Percentiles rank a stretch among this genome's conserved stretches.
phyloP scores from a whole-genome alignment of 106 monocot genomes.

The Dendrobium huoshanense region DNA sequence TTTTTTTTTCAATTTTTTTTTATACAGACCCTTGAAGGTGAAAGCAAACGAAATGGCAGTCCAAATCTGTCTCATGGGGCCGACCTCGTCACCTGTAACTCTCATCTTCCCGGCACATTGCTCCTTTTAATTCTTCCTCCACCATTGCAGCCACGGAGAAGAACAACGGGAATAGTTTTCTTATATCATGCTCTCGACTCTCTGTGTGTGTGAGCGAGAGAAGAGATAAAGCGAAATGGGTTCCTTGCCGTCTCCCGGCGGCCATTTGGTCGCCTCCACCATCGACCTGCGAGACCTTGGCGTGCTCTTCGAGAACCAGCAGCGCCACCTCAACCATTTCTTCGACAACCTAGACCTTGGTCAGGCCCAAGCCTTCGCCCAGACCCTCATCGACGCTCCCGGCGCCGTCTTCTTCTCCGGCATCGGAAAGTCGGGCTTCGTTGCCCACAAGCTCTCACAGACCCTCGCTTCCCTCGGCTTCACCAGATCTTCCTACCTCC shows the following conservation, averaged over 20 bases:
- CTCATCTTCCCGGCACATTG: too few species aligned
- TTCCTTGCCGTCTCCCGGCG: background rate
- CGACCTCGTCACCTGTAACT: too few species aligned
- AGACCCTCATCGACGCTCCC: constrained; percentile 44
- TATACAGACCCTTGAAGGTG: too few species aligned
- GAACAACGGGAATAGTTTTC: too few species aligned
- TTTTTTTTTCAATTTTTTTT: too few species aligned
- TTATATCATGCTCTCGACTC: too few species aligned
- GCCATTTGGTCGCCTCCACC: background rate
- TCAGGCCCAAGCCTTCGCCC: constrained; percentile 47
- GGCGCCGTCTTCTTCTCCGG: constrained; percentile 74
- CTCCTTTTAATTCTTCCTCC: too few species aligned
- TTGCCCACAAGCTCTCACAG: constrained; percentile 66
- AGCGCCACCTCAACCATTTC: constrained; percentile 57
- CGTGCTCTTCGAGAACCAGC: constrained; percentile 54
- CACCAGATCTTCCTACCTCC: constrained; percentile 47
- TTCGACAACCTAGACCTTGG: constrained; percentile 58
- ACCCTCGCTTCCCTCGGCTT: constrained; percentile 80
- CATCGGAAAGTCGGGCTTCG: constrained; percentile 78
- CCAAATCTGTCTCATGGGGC: too few species aligned
- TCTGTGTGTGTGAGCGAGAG: too few species aligned
- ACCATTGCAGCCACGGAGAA: too few species aligned
- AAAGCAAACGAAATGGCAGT: too few species aligned
- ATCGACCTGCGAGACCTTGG: background rate
- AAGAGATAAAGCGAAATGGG: background rate